These are phyloP conservation scores for Mortierella sp. DNA, from an alignment of 371 early-diverging fungal genomes.

Conservation along the genomic window DNA sequence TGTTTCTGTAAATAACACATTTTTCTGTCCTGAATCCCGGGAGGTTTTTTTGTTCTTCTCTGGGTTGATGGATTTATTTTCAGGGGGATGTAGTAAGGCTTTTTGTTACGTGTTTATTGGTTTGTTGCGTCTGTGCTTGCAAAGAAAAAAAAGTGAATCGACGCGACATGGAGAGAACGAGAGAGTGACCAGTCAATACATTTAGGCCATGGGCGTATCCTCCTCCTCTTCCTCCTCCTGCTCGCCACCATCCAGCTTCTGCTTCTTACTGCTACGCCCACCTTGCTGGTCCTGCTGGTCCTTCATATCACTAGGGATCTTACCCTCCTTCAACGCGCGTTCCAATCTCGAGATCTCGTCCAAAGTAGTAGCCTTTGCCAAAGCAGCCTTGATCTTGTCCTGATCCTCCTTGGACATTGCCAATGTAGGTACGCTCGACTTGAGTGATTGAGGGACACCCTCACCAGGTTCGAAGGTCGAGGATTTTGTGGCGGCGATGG, in stretches of 20 bases:
- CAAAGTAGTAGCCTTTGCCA: slow-evolving; percentile 82
- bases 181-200: no score
- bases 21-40: background rate
- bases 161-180: background rate
- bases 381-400: slow-evolving; percentile 77
- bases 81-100: background rate
- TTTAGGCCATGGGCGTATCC: slow-evolving; percentile 18
- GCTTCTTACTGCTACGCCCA: slow-evolving; percentile 29
- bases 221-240: slow-evolving; percentile 38
- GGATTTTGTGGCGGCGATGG: slow-evolving; percentile 69
- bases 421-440: slow-evolving; percentile 59
- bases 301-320: slow-evolving; percentile 60
- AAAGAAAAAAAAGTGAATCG: background rate
- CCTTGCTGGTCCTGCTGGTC: slow-evolving; percentile 21
- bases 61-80: background rate
- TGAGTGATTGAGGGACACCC: slow-evolving; percentile 66
- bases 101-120: background rate
- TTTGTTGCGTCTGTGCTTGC: background rate
- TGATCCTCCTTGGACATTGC: slow-evolving; percentile 73
- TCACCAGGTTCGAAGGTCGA: slow-evolving; percentile 86
- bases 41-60: background rate
- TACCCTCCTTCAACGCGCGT: slow-evolving; percentile 76
- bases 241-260: slow-evolving; percentile 18
- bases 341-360: slow-evolving; percentile 86
- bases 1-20: slow-evolving; percentile 2